Evolutionary conservation across 208 protist genomes (phyloP).

Genomic region (Wallacemonas sp.): DNA sequence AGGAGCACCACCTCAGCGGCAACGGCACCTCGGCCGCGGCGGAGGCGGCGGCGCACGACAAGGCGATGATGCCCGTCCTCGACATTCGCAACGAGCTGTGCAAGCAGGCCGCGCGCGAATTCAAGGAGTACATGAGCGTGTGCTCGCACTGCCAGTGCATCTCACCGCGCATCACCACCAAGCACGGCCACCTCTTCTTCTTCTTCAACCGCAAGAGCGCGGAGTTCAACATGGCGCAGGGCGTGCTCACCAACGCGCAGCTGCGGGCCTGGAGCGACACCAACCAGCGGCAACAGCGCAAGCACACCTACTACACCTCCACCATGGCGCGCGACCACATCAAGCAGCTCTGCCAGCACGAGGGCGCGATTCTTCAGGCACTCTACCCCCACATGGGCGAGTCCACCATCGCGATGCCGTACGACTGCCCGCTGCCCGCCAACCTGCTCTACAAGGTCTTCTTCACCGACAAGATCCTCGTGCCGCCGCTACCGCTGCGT

Average conservation of each 20-base stretch:
- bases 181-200: conserved; percentile 87
- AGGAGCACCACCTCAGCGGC: conserved; percentile 17
- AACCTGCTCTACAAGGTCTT: conserved; percentile 78
- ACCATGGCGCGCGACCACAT: conserved; percentile 71
- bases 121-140: conserved; percentile 55
- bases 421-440: conserved; percentile 49
- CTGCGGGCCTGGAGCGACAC: conserved; percentile 65
- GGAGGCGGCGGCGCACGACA: neutral
- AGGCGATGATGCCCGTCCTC: conserved; percentile 33
- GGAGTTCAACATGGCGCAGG: conserved; percentile 57
- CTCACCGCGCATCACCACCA: conserved; percentile 73
- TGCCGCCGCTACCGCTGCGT: conserved; percentile 82
- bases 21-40: neutral
- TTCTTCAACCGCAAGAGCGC: conserved; percentile 69
- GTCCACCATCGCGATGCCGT: conserved; percentile 58
- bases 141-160: conserved; percentile 80
- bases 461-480: conserved; percentile 87
- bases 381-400: conserved; percentile 86
- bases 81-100: conserved; percentile 81
- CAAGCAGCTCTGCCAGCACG: conserved; percentile 79
- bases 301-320: conserved; percentile 68
- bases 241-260: conserved; percentile 50
- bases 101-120: conserved; percentile 65
- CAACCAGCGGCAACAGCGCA: conserved; percentile 66
- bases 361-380: conserved; percentile 56